Conservation (phyloP, 2,329 filamentous ascomycete genomes). For the Stagonosporopsis chrysanthemi region DNA sequence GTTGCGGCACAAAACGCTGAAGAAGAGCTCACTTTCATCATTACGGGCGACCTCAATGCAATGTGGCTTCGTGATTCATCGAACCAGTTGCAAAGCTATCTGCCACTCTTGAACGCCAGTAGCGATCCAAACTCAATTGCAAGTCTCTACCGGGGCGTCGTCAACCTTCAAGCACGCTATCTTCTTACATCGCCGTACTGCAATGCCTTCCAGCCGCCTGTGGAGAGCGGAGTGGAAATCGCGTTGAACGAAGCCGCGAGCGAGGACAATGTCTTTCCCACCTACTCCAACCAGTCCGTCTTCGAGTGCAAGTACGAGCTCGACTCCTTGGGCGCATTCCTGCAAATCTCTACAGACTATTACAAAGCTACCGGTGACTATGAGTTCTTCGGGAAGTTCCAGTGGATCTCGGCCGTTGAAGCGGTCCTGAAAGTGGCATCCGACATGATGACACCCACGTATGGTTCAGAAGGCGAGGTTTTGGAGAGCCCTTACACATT, state of each 20-base stretch:
- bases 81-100: conserved; percentile 76
- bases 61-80: conserved; percentile 65
- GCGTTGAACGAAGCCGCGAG: conserved; percentile 50
- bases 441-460: conserved; percentile 58
- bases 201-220: conserved; percentile 61
- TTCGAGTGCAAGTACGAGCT: conserved; percentile 65
- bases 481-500: conserved; percentile 56
- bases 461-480: conserved; percentile 55
- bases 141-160: conserved; percentile 72
- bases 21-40: conserved; percentile 70
- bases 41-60: conserved; percentile 65
- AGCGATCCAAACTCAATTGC: conserved; percentile 66
- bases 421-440: conserved; percentile 55
- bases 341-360: conserved; percentile 59
- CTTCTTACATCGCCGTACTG: conserved; percentile 66
- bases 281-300: conserved; percentile 53
- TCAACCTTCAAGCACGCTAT: conserved; percentile 75
- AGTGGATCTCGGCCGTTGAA: conserved; percentile 57
- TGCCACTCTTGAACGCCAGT: conserved; percentile 65
- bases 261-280: conserved; percentile 53
- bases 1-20: conserved; percentile 62
- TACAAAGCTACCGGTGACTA: conserved; percentile 58
- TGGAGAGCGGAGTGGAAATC: conserved; percentile 54
- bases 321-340: conserved; percentile 60
- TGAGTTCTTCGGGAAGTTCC: conserved; percentile 58